Evolutionary conservation across 2,329 filamentous ascomycete genomes (phyloP), one percentile per base, ranked within the genome.

Genomic region (Neophaeococcomyces aloes): DNA sequence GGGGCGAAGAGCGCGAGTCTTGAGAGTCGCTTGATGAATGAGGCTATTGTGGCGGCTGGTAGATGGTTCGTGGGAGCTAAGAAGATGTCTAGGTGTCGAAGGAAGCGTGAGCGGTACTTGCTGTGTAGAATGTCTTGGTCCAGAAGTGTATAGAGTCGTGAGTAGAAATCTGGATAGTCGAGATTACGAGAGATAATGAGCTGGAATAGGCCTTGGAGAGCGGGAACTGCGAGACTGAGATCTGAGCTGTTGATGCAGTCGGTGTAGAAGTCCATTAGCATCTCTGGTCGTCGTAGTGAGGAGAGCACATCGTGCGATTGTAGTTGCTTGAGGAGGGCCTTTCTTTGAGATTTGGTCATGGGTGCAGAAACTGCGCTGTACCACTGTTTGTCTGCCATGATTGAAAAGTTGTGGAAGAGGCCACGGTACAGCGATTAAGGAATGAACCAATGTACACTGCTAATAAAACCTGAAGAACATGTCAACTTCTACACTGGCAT

Each of bases 181-280:
- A 98, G 74, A 60, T 98, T 98, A 59, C 86, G 85, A 60, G 91
- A 79, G 52, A 85, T 81, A 55, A 98, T 96, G 41, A 98, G 75
- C 61, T 94, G 91, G 67, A 94, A 98, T 35, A 98, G 80, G 40
- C 91, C 91, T 1, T 86, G 93, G 1, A 98, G 71, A 1, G 93
- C 87, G 15, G 95, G 74, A 3, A 98, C 72, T 3, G 91, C 89
- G 21, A 53, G 44, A 37, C 81, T 86, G 11, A 86, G 83, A 34
- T 91, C 91, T 4, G 30, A 87, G 6, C 80, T 69, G 56, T 95
- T 75, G 67, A 94, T 96, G 23, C 81, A 93, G 65, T 91, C 86
- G n/a, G 87, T 94, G 44, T 98, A 68, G 63, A 96, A 98, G 66
- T 98, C 91, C 72, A 94, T 87, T 27, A 98, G 74, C 31, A 94